Evolutionary conservation across 140 eudicot genomes (phyloP).

Genomic region (Anethum foeniculum): DNA sequence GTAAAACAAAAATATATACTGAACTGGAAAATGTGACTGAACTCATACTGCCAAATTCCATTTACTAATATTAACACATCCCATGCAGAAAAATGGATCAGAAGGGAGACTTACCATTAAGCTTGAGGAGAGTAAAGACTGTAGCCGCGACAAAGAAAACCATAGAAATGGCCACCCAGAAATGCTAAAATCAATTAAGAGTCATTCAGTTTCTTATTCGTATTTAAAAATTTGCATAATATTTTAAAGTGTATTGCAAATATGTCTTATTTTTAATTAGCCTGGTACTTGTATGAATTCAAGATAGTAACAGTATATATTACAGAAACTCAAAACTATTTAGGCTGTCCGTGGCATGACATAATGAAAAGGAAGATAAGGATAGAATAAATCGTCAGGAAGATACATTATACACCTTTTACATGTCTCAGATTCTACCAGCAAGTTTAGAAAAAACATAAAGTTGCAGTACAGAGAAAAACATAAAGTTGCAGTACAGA

Average conservation of each 20-base stretch:
- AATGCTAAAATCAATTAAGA: constrained; percentile 45
- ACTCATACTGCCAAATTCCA: neutral
- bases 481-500: neutral
- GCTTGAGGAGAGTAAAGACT: constrained; percentile 74
- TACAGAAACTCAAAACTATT: neutral
- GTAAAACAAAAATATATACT: neutral
- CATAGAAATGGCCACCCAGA: constrained; percentile 99
- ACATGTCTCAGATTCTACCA: neutral
- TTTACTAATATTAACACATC: neutral
- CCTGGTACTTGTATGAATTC: neutral
- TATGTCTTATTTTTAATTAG: neutral
- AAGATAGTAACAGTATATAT: neutral
- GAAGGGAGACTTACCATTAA: constrained; percentile 47
- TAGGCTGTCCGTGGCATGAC: neutral
- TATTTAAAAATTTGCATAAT: neutral
- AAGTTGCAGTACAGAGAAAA: neutral
- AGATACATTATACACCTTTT: neutral
- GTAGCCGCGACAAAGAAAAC: constrained; percentile 94
- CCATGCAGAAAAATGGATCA: constrained; percentile 2
- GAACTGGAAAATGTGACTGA: neutral
- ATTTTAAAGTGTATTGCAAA: neutral
- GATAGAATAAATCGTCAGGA: neutral
- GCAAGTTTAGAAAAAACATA: neutral
- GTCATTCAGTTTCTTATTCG: constrained; percentile 19
- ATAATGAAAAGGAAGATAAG: neutral